Evolutionary conservation across 2,329 filamentous ascomycete species (phyloP).

Genomic region (Botryotinia narcissicola): DNA sequence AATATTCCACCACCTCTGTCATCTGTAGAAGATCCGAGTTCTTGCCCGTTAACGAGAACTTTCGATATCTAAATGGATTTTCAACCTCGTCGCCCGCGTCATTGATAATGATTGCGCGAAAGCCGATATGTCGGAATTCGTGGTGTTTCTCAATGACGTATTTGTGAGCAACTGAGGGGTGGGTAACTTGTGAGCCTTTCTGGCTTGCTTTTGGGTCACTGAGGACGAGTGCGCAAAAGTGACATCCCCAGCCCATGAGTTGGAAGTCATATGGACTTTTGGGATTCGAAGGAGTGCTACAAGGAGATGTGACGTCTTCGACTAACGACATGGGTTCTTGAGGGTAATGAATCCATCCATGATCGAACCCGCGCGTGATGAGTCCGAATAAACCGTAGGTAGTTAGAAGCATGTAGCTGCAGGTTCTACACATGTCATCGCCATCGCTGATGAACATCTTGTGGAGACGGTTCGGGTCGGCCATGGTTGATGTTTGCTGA

Average conservation of each 20-base stretch:
- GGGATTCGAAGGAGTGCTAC: neutral
- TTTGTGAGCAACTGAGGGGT: neutral
- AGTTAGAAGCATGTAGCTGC: neutral
- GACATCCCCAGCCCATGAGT: neutral
- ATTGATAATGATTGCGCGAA: neutral
- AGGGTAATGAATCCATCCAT: neutral
- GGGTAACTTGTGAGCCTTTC: neutral
- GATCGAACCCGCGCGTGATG: neutral
- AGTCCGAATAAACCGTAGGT: neutral
- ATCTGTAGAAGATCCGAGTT: neutral
- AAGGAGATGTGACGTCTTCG: neutral
- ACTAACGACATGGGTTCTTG: neutral
- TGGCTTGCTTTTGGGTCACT: neutral
- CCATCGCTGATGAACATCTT: neutral
- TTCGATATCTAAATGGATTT: neutral
- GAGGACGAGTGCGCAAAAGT: neutral
- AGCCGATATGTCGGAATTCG: neutral
- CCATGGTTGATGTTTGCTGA: neutral
- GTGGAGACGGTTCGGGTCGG: neutral
- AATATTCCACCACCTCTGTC: conserved; percentile 5
- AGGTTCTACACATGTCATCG: neutral
- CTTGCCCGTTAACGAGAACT: neutral
- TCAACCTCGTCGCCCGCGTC: neutral
- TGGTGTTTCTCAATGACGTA: neutral
- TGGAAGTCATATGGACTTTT: neutral